Evolutionary conservation across 768 basidiomycete genomes (phyloP), one percentile per base, ranked within the genome.

Genomic region (Auricularia cornea): DNA sequence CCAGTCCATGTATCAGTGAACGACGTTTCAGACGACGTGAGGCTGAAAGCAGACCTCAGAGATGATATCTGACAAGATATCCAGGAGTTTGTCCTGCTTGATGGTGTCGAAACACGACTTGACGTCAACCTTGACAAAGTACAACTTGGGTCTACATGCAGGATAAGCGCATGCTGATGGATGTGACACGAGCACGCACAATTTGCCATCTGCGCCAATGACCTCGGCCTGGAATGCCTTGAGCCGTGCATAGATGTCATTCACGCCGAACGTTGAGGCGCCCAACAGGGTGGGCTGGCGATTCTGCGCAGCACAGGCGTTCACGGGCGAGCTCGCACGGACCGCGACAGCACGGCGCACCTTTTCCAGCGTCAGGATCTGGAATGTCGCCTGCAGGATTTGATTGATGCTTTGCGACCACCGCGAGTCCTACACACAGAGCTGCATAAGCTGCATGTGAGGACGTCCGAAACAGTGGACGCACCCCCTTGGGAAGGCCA

Each of bases 61-160:
- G 59, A 99, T 78, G 3, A 98, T 70, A 2, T 84, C 76, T 11
- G 82, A 80, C 30, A 98, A 73, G 40, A 99, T 91, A 41, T 83
- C 79, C 33, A 98, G 74, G 52, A 99, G 75, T 69, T 88, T 94
- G 8, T 83, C 80, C 73, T 98, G 97, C 35, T 93, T 87, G 63
- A 98, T 98, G 0, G 90, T 93, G 74, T 99, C 97, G 78, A 98
- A 99, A 68, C 94, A 97, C 6, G 96, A 88, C 65, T 89, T 89
- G 20, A 98, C 94, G 71, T 99, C 97, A 29, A 97, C 84, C 73
- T 99, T 99, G 60, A 94, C 95, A 69, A 99, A 96, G 74, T 94
- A 98, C 5, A 98, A 74, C 66, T 86, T 86, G 0, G 95, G 93
- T 40, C 95, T 96, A 60, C 6, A 30, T 20, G 11, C 3, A 41